Evolutionary conservation across 441 rosid species (phyloP).

Genomic region (Lepidium campestre): DNA sequence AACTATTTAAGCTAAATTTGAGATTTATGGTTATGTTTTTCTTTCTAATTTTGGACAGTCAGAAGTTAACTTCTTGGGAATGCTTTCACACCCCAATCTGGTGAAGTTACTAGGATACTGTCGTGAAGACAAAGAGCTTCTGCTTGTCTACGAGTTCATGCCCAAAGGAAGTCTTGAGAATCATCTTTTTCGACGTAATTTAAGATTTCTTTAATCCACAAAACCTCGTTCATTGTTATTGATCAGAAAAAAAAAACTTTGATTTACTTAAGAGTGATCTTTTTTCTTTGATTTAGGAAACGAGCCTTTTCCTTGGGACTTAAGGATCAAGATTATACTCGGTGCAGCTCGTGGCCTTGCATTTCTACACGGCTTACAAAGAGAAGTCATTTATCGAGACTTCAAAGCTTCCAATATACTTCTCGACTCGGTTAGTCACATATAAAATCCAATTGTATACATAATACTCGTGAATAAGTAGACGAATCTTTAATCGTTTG

Average conservation of each 20-base stretch:
- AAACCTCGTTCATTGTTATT: neutral
- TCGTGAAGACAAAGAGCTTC: conserved; percentile 51
- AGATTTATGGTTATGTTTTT: neutral
- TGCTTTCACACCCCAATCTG: conserved; percentile 51
- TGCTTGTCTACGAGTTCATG: conserved; percentile 56
- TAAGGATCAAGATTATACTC: conserved; percentile 43
- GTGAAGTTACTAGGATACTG: conserved; percentile 51
- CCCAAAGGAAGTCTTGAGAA: conserved; percentile 47
- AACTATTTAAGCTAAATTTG: neutral
- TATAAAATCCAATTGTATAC: neutral
- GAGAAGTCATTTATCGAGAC: conserved; percentile 53
- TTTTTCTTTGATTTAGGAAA: conserved; percentile 14
- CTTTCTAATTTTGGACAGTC: conserved; percentile 32
- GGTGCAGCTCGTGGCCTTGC: conserved; percentile 58
- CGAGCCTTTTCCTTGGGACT: conserved; percentile 57
- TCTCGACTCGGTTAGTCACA: conserved; percentile 44
- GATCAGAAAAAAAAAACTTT: neutral
- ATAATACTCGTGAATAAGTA: neutral
- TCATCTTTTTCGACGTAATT: conserved; percentile 52
- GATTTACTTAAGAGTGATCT: neutral
- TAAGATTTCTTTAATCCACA: neutral
- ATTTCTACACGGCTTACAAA: conserved; percentile 43
- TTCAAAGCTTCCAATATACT: conserved; percentile 60
- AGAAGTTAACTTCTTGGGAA: conserved; percentile 50
- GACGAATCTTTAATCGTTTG: neutral